Evolutionary conservation across 2,329 filamentous ascomycete genomes (phyloP).

Genomic region (Ilyonectria mors-panacis): DNA sequence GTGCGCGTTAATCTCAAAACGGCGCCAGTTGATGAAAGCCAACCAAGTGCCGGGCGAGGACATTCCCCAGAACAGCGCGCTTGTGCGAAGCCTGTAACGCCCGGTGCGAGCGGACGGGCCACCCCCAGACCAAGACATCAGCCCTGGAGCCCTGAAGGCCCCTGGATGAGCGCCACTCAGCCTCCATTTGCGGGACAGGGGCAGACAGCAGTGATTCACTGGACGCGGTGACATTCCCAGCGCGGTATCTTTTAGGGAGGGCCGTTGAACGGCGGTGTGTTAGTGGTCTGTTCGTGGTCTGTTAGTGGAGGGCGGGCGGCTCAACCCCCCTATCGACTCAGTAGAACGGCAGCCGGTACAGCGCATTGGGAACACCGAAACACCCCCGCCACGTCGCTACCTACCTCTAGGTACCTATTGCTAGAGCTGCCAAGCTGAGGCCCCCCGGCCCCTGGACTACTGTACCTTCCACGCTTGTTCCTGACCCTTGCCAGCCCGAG

Average conservation of each 20-base stretch:
- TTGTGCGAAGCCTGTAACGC: neutral
- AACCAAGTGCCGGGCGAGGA: neutral
- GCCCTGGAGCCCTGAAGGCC: neutral
- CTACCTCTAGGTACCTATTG: too few species aligned
- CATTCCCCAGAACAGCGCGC: slow-evolving; percentile 2
- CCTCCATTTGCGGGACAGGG: slow-evolving; percentile 11
- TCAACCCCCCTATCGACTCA: neutral
- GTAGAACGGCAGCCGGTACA: neutral
- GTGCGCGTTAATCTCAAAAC: slow-evolving; percentile 6
- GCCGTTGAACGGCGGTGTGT: neutral
- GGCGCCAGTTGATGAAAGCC: neutral
- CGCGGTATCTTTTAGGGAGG: neutral
- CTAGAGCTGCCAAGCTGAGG: neutral
- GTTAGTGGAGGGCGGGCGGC: neutral
- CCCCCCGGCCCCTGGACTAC: too few species aligned
- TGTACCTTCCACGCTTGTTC: neutral
- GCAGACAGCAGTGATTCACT: slow-evolving; percentile 1
- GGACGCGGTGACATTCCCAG: slow-evolving; percentile 1
- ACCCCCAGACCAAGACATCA: slow-evolving; percentile 2
- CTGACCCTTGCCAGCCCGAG: slow-evolving; percentile 6
- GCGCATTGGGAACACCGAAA: neutral
- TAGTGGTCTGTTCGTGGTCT: neutral
- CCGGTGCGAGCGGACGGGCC: slow-evolving; percentile 8
- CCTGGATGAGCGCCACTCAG: slow-evolving; percentile 5
- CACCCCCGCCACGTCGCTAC: too few species aligned